These are phyloP conservation scores for Salix suchowensis DNA, from an alignment of 345 rosid genomes.

Conservation along the genomic window DNA sequence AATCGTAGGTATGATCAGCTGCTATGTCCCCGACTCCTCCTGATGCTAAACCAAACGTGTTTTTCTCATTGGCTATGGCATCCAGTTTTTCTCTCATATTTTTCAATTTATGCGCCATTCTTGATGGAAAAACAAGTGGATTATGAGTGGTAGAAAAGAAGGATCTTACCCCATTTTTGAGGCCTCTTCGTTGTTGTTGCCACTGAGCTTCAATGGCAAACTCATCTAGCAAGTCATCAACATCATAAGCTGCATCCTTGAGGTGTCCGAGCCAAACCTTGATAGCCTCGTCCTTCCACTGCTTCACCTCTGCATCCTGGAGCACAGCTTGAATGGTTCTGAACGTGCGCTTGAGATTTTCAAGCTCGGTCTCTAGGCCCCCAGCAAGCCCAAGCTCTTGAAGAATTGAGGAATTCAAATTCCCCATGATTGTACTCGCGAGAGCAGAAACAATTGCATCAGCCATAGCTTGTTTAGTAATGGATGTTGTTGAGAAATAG, in stretches of 20 bases:
- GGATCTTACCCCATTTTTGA: background rate
- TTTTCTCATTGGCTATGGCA: background rate
- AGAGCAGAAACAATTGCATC: constrained; percentile 9
- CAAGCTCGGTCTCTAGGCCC: background rate
- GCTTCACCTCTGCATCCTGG: constrained; percentile 15
- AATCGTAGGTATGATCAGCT: background rate
- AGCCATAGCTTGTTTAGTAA: background rate
- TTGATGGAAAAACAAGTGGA: background rate
- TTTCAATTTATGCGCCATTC: background rate
- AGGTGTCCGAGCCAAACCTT: constrained; percentile 1
- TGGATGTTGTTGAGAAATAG: too few species aligned
- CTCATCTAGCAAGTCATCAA: constrained; percentile 5
- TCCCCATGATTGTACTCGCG: background rate
- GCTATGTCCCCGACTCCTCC: too few species aligned
- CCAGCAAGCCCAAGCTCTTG: background rate
- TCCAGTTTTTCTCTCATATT: background rate
- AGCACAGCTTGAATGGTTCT: constrained; percentile 8
- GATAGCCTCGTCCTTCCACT: background rate
- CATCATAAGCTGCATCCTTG: constrained; percentile 5
- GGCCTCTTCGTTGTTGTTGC: background rate
- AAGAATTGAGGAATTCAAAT: background rate
- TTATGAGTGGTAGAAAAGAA: background rate
- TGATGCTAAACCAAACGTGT: background rate
- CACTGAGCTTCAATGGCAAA: background rate
- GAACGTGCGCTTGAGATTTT: background rate